Conservation (phyloP, 306 rosid genomes). For the Lathyrus tuberosus region DNA sequence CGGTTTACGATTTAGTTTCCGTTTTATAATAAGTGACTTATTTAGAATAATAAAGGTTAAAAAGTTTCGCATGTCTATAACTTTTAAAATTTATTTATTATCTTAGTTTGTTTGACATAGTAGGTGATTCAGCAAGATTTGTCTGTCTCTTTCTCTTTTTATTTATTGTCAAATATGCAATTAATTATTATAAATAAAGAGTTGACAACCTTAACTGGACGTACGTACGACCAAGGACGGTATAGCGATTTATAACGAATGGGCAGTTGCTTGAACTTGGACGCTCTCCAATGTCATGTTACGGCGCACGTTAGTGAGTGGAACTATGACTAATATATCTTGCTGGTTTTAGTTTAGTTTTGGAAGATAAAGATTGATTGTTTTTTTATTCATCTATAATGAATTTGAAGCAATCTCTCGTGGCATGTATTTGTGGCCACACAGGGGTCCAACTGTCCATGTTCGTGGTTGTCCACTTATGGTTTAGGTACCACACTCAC, state of each 20-base stretch:
- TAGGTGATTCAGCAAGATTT: conserved; percentile 14
- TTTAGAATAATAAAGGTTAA: too few relatives aligned
- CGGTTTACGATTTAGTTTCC: too few relatives aligned
- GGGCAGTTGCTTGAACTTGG: neutral
- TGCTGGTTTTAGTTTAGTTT: too few relatives aligned
- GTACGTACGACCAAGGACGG: conserved; percentile 55
- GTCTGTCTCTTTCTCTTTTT: conserved; percentile 2
- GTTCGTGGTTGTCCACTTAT: neutral
- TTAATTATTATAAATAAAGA: neutral
- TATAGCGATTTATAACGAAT: neutral
- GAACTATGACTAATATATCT: neutral
- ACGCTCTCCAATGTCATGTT: neutral
- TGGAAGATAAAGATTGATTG: neutral
- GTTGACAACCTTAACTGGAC: conserved; percentile 25
- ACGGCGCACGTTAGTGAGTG: conserved; percentile 19
- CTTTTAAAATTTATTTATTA: neutral
- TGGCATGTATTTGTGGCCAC: neutral
- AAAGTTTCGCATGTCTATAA: too few relatives aligned
- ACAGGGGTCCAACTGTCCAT: neutral
- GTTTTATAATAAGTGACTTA: too few relatives aligned
- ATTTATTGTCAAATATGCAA: neutral
- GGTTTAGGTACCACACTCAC: conserved; percentile 7
- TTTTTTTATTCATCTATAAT: neutral
- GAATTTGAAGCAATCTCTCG: neutral
- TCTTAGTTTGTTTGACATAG: conserved; percentile 3